These are phyloP conservation scores for Venturia carpophila DNA, from an alignment of 2,329 filamentous ascomycete genomes.

Conservation along the genomic window DNA sequence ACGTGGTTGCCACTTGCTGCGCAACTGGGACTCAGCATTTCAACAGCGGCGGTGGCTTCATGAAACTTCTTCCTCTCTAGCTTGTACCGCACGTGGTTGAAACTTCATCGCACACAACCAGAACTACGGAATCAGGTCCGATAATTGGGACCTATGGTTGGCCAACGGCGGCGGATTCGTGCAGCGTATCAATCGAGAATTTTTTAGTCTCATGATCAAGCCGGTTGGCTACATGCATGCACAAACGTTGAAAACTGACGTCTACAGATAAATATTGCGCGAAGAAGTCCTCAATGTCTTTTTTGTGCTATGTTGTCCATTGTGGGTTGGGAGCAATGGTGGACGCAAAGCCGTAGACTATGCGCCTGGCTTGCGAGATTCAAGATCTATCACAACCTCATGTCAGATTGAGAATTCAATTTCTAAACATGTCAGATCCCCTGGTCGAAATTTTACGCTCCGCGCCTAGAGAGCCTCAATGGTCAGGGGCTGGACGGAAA, in stretches of 20 bases:
- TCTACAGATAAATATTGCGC: neutral
- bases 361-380: neutral
- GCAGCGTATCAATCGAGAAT: neutral
- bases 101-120: neutral
- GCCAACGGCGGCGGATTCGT: neutral
- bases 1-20: neutral
- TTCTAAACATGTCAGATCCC: neutral
- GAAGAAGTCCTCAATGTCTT: neutral
- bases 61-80: neutral
- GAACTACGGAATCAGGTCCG: neutral
- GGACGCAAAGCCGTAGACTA: neutral
- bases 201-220: constrained; percentile 1
- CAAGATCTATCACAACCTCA: neutral
- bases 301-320: constrained; percentile 9
- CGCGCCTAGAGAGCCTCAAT: constrained; percentile 5
- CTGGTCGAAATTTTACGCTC: neutral
- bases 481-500: constrained; percentile 1
- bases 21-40: neutral
- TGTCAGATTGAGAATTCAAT: neutral
- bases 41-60: neutral
- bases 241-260: neutral
- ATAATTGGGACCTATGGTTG: neutral
- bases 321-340: neutral
- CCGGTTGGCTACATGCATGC: neutral
- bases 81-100: neutral